Evolutionary conservation across 2,329 filamentous ascomycete species (phyloP).

Genomic region (Berkeleyomyces basicola): DNA sequence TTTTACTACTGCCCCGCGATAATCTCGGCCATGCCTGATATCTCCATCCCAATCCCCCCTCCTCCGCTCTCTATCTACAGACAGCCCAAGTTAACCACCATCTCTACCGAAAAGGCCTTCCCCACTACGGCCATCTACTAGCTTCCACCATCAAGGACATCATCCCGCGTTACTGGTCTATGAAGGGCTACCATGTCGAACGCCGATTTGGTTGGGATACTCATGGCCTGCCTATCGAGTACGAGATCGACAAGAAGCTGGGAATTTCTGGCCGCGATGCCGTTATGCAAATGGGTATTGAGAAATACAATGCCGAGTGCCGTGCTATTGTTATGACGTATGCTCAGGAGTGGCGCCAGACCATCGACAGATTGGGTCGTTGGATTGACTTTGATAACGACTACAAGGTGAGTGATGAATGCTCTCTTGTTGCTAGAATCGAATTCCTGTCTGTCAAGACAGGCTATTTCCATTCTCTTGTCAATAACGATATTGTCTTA

Average conservation of each 20-base stretch:
- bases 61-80: not conserved
- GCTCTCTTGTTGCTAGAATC: too few relatives aligned
- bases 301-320: conserved; percentile 73
- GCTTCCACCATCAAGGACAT: conserved; percentile 87
- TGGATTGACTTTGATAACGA: conserved; percentile 72
- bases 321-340: conserved; percentile 76
- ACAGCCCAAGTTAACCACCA: not conserved
- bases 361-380: conserved; percentile 53
- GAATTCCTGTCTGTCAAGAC: too few relatives aligned
- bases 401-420: conserved; percentile 39
- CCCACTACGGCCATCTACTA: conserved; percentile 43
- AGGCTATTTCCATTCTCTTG: too few relatives aligned
- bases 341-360: conserved; percentile 62
- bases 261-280: conserved; percentile 66
- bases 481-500: not conserved
- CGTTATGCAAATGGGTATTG: conserved; percentile 64
- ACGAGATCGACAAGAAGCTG: conserved; percentile 84
- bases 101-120: conserved; percentile 15
- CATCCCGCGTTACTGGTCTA: conserved; percentile 80
- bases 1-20: not conserved
- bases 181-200: conserved; percentile 78
- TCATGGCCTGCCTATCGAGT: conserved; percentile 74
- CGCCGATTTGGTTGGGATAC: conserved; percentile 78
- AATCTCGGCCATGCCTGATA: not conserved
- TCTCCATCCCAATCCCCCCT: not conserved